Evolutionary conservation across 2,329 filamentous ascomycete species (phyloP), one percentile per base, ranked within the genome.

Genomic region (Phialocephala subalpina): DNA sequence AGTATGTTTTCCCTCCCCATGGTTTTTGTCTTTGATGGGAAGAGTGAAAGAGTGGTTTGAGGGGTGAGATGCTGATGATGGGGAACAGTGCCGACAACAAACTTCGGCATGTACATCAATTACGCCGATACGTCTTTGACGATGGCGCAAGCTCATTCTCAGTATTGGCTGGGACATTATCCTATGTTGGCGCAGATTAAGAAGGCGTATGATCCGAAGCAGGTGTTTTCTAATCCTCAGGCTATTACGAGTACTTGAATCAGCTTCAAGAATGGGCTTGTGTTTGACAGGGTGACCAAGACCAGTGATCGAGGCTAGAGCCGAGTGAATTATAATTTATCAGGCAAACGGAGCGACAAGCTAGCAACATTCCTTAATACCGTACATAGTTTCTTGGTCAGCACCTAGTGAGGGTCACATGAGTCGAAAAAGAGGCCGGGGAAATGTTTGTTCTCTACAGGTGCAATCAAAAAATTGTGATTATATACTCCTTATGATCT

Each of bases 141-240:
- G 18, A 62, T 63, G 2, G 25, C 58, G n/a, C 45, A 62, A 35
- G 68, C 66, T 14, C 66, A 67, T 36, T 62, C 60, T 18, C 6
- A 36, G 1, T 70, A 70, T n/a, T 70, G 65, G 65, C 18, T 70
- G 47, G 35, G 45, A 1, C 66, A 70, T 22, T 66, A 68, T 53
- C 22, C 56, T 12, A 55, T 27, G 20, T 38, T 70, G 25, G 38
- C 61, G n/a, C 42, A 59, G 38, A 64, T 70, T 33, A 70, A 70
- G 66, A 62, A 61, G 40, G 49, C 45, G 20, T 56, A 66, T 42
- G 68, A 70, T 63, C 68, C 68, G 6, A 58, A 22, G 1, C 53
- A 64, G 47, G 49, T 64, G 45, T 70, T 70, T 25, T 64, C 55
- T 12, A 70, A 70, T 20, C 68, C 68, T n/a, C 68, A 70, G 61